These are phyloP conservation scores for Clonostachys byssicola DNA, from an alignment of 2,329 filamentous ascomycete species.

Conservation along the genomic window DNA sequence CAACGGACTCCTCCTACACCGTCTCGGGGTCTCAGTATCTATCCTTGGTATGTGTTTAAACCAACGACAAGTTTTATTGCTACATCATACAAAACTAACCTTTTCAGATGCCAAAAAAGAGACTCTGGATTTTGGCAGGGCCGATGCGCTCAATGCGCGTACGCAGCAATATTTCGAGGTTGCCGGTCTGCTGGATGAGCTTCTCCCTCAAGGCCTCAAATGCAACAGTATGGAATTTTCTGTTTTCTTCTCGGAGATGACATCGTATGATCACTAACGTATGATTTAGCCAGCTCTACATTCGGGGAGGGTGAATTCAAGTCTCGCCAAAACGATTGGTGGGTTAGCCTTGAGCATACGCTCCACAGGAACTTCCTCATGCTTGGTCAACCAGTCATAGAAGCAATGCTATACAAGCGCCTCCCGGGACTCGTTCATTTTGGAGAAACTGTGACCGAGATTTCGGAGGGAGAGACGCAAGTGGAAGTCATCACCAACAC, in stretches of 20 bases:
- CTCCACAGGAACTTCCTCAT: constrained; percentile 44
- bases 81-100: neutral
- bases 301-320: constrained; percentile 40
- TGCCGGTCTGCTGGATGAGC: constrained; percentile 33
- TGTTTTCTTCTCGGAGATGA: neutral
- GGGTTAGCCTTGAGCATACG: constrained; percentile 36
- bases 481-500: constrained; percentile 24
- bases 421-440: constrained; percentile 28
- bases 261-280: neutral
- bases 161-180: constrained; percentile 43
- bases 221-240: constrained; percentile 34
- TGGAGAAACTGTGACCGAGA: constrained; percentile 24
- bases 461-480: constrained; percentile 56
- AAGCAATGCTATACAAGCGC: constrained; percentile 26
- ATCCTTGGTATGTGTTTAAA: constrained; percentile 23
- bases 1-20: constrained; percentile 34
- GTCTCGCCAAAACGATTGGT: constrained; percentile 41
- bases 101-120: constrained; percentile 28
- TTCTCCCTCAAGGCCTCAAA: constrained; percentile 35
- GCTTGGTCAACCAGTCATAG: constrained; percentile 42
- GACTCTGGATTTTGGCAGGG: constrained; percentile 33
- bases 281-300: constrained; percentile 35
- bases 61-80: neutral
- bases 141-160: constrained; percentile 42
- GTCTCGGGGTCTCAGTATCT: constrained; percentile 32